Base-by-base conservation (phyloP, 768 basidiomycete genomes). In the Mycena vitilis region DNA sequence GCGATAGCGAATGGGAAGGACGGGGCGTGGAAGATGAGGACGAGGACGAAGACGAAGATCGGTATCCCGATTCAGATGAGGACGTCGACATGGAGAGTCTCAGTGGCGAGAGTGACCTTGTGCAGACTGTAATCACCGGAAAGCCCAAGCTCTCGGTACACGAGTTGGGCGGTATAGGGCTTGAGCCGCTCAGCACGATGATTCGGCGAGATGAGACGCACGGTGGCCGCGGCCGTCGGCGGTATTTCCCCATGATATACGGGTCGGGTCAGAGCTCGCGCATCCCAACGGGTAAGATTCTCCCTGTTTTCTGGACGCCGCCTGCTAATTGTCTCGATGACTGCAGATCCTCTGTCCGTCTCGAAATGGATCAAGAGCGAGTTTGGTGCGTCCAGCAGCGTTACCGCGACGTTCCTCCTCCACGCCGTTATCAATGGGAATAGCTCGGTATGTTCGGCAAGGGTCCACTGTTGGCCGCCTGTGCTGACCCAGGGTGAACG, bases 361-460 rank as follows among this genome's bases (percentile, higher is more conserved):
- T 92, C 66, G 89, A 88, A 37, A 68, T 93, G 89, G 90, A 81
- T 86, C 30, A 88, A 85, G 74, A 80, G 78, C 30, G 79, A 86
- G 54, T 92, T 86, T 74, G 90, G 89, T 23, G 70, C 84, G 42
- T 83, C 78, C 60, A 89, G 89, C 75, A 80, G 82, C 45, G 80
- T 90, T 59, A 87, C 89, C 37, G 90, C 92, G 36, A 78, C 87
- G 25, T 92, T 91, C 77, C 85, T 93, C 84, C 87, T 86, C 5
- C 92, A 94, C 76, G 91, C 91, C 40, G 81, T 93, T 47, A 81
- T 92, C 63, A 94, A 94, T 76, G 85, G 87, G 52, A 89, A 89
- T 76, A 79, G 69, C 78, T 73, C 68, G 75, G 84, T 84, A 72
- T 63, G 81, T 77, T 55, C 36, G 38, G 22, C 18, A 22, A 22